A percentile compares a stretch with the other conserved stretches of the same genome.
Conservation (phyloP, 2,329 filamentous ascomycete genomes). For the Gaeumannomyces tritici region DNA sequence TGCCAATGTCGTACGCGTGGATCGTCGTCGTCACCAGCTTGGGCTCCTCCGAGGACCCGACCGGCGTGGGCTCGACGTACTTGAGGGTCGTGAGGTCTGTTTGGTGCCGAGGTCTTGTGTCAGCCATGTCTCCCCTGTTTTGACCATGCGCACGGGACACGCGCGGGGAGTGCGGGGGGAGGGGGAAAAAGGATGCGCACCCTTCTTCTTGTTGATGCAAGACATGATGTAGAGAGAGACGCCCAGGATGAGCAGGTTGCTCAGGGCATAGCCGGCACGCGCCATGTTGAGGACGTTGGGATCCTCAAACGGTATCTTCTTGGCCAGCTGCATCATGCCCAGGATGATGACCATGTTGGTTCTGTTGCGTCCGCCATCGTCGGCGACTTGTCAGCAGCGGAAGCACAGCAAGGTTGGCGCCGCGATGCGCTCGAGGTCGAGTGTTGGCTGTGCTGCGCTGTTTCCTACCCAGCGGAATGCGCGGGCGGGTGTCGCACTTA, state of each 20-base stretch:
- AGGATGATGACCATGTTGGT: conserved; percentile 92
- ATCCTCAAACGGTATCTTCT: conserved; percentile 91
- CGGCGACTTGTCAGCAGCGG: conserved; percentile 12
- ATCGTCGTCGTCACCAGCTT: conserved; percentile 96
- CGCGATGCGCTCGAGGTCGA: not conserved
- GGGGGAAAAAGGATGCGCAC: conserved; percentile 41
- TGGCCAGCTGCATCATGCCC: conserved; percentile 96
- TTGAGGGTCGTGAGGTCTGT: conserved; percentile 94
- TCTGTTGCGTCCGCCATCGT: conserved; percentile 33
- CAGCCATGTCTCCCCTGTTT: not conserved
- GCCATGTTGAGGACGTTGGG: conserved; percentile 49
- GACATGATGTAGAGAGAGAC: conserved; percentile 80
- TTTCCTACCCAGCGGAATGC: not conserved
- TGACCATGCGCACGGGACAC: not conserved
- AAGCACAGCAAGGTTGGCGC: not conserved
- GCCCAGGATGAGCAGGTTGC: conserved; percentile 72
- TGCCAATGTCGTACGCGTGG: conserved; percentile 84
- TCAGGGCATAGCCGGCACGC: conserved; percentile 44
- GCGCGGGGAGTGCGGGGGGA: not conserved
- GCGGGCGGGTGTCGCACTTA: conserved; percentile 26
- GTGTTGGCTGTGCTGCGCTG: not conserved
- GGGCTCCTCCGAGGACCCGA: conserved; percentile 88
- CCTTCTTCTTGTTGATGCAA: conserved; percentile 94
- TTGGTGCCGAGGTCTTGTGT: not conserved
- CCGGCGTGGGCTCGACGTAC: conserved; percentile 91